Base-by-base conservation (phyloP, 192 early-diverging fungal species). In the Backusella liffmaniae region DNA sequence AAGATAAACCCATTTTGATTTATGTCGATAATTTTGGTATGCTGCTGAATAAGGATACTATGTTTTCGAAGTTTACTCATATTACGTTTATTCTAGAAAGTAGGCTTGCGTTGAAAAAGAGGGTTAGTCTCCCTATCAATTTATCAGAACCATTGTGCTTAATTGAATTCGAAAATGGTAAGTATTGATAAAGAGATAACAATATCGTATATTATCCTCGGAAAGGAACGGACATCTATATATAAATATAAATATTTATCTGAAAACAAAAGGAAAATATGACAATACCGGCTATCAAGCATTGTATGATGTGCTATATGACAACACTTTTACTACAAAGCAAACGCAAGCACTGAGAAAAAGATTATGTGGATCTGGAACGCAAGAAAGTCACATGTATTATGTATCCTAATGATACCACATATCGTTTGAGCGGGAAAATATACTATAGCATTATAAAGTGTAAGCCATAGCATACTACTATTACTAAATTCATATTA, bases 101-200 rank as follows among this genome's bases (percentile, higher is more conserved):
- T 4, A 62, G 56, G 12, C 21, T 62, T 26, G 23, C 6, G 8
- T 62, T 62, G 26, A 62, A 62, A 29, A 62, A 62, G 12, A 62
- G 56, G 12, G 26, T 62, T 4, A 62, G 56, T 62, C 21, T 62
- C 23, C 56, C 56, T n/a, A 62, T 62, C 56, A 62, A 62, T 29
- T 29, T 62, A 62, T 62, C 56, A 9, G 56, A 62, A 62, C 4
- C 56, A 13, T 62, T 62, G 56, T 62, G 56, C 23, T 26, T 62
- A 29, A 29, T 62, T 62, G 56, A 62, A 62, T 62, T 29, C 26
- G 56, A 62, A 62, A 62, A 62, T 62, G 56, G 56, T 62, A 62
- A 62, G 56, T 16, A 49, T 49, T 49, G 46, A 49, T 49, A 49
- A 44, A 49, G 46, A 6, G 46, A 49, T 49, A n/a, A 49, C n/a